Percentiles rank a stretch among this genome's conserved stretches.
phyloP scores from a whole-genome alignment of 2,329 filamentous ascomycete species.

The Ophiostoma angusticollis region DNA sequence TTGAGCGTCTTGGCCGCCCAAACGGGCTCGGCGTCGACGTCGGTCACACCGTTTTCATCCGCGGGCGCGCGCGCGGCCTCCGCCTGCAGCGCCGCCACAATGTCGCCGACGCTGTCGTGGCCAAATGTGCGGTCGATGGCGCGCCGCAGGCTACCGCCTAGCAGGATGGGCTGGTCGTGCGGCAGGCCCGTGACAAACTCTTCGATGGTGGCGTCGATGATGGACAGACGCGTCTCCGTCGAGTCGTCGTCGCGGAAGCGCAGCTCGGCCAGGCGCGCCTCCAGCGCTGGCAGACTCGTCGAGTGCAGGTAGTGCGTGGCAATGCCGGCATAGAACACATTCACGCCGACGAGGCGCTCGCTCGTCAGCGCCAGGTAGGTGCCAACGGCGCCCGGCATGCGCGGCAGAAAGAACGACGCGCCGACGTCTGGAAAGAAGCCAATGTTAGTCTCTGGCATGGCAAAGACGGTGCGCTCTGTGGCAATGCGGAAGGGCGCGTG shows the following conservation, averaged over 20 bases:
- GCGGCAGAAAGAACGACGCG: conserved; percentile 86
- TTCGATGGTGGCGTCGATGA: conserved; percentile 79
- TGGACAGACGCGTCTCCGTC: conserved; percentile 47
- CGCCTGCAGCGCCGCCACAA: conserved; percentile 54
- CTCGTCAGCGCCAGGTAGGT: conserved; percentile 92
- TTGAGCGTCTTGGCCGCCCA: conserved; percentile 72
- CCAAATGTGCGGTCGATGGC: conserved; percentile 79
- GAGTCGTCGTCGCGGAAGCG: conserved; percentile 68
- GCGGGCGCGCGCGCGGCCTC: conserved; percentile 40
- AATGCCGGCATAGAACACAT: conserved; percentile 81
- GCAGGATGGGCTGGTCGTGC: conserved; percentile 51
- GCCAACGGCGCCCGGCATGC: conserved; percentile 74
- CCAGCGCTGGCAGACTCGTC: conserved; percentile 66
- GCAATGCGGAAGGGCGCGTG: conserved; percentile 95
- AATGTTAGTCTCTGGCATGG: conserved; percentile 97
- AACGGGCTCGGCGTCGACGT: conserved; percentile 40
- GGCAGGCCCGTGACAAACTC: conserved; percentile 85
- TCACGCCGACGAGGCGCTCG: conserved; percentile 65
- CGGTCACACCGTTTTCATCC: conserved; percentile 67
- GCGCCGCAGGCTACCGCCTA: conserved; percentile 58
- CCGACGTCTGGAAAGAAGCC: conserved; percentile 98
- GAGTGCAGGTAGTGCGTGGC: conserved; percentile 96
- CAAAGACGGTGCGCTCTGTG: conserved; percentile 88
- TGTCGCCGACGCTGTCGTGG: conserved; percentile 52
- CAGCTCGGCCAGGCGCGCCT: conserved; percentile 77